Evolutionary conservation across 305 asterid species (phyloP), one percentile per base, ranked within the genome.

Genomic region (Fraxinus latifolia): DNA sequence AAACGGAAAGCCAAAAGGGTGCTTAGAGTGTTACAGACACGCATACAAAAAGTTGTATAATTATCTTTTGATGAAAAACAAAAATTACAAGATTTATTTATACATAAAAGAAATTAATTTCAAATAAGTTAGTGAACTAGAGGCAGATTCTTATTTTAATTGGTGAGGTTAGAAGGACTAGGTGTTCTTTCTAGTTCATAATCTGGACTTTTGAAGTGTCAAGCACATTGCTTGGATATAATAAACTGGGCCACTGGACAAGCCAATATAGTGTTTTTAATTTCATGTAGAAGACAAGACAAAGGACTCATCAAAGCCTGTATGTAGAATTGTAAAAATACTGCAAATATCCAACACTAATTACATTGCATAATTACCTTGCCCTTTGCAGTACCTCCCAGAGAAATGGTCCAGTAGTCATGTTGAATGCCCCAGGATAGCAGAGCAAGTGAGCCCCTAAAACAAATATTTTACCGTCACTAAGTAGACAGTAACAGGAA

Each of bases 361-460:
- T 21, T 65, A 34, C 15, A 37, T 67, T 67, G 58, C 85, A 50
- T 82, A 79, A 81, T 84, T 82, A 95, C 99, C 99, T 92, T 33
- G 97, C 94, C 82, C 91, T 90, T 84, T 93, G 99, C 78, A 95
- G 88, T 84, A 95, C 85, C 80, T 94, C 99, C 98, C 98, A 95
- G 83, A 92, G 99, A 84, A 92, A 88, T 85, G 98, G 98, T 17
- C 99, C 99, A 8, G 98, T 95, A 23, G 98, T 93, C 97, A 93
- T 94, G 90, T 93, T 91, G 92, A 95, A 95, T 44, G 98, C 99
- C 84, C 97, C 99, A 36, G 99, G 98, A 86, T 95, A 95, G 90
- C 98, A 94, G 85, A 95, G 86, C 88, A 95, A 86, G 78, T 95
- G 95, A 81, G 97, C 96, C 82, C 99, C 99, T 94, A 85, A 31